These are phyloP conservation scores for Pythium myriotylum DNA, from an alignment of 352 stramenopile species.

Conservation along the genomic window DNA sequence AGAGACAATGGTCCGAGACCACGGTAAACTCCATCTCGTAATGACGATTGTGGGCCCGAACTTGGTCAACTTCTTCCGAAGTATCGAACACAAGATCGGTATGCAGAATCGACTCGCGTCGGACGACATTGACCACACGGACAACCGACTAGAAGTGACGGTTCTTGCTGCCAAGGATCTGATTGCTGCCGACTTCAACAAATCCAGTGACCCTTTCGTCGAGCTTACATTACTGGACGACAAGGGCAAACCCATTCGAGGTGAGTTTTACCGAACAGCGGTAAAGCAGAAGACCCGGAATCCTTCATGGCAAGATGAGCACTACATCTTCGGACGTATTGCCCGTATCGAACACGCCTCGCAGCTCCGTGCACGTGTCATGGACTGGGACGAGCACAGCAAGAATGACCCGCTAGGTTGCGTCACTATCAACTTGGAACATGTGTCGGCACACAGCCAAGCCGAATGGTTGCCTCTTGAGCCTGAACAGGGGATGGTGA, in stretches of 20 bases:
- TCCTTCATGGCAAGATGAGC: conserved; percentile 60
- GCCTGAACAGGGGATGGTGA: conserved; percentile 45
- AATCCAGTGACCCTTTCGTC: conserved; percentile 64
- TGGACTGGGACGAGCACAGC: conserved; percentile 57
- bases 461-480: conserved; percentile 55
- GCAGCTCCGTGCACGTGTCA: conserved; percentile 50
- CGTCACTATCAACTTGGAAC: conserved; percentile 48
- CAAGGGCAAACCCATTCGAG: conserved; percentile 48
- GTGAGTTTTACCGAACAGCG: conserved; percentile 51
- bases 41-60: conserved; percentile 71
- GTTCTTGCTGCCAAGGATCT: conserved; percentile 53
- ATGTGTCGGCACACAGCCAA: conserved; percentile 50
- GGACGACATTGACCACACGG: conserved; percentile 52
- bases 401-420: conserved; percentile 60
- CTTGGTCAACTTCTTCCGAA: conserved; percentile 69
- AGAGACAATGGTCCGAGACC: conserved; percentile 41
- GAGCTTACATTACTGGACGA: conserved; percentile 61
- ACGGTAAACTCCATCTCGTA: conserved; percentile 63
- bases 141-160: conserved; percentile 71
- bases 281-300: conserved; percentile 62
- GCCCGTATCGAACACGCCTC: conserved; percentile 58
- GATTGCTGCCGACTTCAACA: conserved; percentile 61
- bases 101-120: conserved; percentile 49
- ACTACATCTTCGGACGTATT: conserved; percentile 66
- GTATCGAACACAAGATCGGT: conserved; percentile 34